Evolutionary conservation across 2,329 filamentous ascomycete genomes (phyloP).

Genomic region (Helminthosporium solani): DNA sequence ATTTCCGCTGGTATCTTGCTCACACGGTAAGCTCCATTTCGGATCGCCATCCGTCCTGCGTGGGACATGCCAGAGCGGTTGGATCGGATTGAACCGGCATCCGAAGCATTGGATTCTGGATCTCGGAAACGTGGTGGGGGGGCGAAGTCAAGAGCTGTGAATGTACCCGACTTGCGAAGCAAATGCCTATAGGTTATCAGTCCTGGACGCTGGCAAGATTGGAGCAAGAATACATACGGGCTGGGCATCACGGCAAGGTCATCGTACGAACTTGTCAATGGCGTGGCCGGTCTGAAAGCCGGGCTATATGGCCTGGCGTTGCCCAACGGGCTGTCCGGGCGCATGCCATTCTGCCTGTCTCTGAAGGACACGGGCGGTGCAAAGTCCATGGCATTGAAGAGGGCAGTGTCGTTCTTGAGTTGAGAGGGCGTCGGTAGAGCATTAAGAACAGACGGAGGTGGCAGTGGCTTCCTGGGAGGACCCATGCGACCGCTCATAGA

Average conservation of each 20-base stretch:
- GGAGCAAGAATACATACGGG: slow-evolving; percentile 66
- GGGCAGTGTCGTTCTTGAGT: slow-evolving; percentile 71
- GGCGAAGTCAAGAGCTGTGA: slow-evolving; percentile 78
- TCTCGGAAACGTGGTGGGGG: slow-evolving; percentile 71
- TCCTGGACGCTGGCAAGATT: not conserved
- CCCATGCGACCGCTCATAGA: slow-evolving; percentile 42
- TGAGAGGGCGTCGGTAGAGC: slow-evolving; percentile 83
- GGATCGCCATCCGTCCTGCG: slow-evolving; percentile 67
- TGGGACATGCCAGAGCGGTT: slow-evolving; percentile 77
- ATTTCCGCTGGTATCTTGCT: slow-evolving; percentile 79
- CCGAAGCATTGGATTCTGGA: slow-evolving; percentile 41
- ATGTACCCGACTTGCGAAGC: slow-evolving; percentile 75
- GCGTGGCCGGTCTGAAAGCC: slow-evolving; percentile 71
- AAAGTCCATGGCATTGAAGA: slow-evolving; percentile 78
- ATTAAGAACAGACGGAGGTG: slow-evolving; percentile 71
- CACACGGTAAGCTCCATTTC: slow-evolving; percentile 80
- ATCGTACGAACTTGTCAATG: slow-evolving; percentile 80
- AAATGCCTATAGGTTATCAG: slow-evolving; percentile 57
- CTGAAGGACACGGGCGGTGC: slow-evolving; percentile 67
- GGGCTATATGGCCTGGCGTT: slow-evolving; percentile 69
- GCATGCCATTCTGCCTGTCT: slow-evolving; percentile 67
- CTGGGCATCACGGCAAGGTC: slow-evolving; percentile 83
- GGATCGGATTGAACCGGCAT: slow-evolving; percentile 59
- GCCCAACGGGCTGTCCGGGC: slow-evolving; percentile 61
- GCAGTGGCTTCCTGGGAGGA: slow-evolving; percentile 58